A percentile compares a stretch with the other conserved stretches of the same genome.
Evolutionary conservation across 352 stramenopile genomes (phyloP).

Genomic region (Phytophthora rubi): DNA sequence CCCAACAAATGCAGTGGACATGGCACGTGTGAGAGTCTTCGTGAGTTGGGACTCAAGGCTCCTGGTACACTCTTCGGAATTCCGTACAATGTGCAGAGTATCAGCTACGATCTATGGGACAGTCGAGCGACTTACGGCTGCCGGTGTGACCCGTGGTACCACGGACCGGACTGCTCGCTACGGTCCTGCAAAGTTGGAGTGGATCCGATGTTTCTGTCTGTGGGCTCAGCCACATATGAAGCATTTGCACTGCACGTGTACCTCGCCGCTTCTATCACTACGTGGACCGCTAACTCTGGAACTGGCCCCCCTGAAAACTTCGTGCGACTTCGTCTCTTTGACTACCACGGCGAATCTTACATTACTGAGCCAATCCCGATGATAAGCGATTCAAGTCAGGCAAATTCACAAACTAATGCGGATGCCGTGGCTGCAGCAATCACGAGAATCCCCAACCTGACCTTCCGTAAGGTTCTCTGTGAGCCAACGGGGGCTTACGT

Average conservation of each 20-base stretch:
- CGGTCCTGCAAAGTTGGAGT: slow-evolving; percentile 75
- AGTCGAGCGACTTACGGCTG: slow-evolving; percentile 83
- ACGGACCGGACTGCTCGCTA: slow-evolving; percentile 80
- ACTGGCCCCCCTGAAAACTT: slow-evolving; percentile 17
- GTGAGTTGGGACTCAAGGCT: slow-evolving; percentile 59
- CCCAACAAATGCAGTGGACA: slow-evolving; percentile 71
- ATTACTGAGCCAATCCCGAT: slow-evolving; percentile 49
- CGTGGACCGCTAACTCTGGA: not conserved
- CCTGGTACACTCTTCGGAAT: slow-evolving; percentile 49
- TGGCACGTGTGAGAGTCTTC: slow-evolving; percentile 78
- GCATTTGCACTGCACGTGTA: slow-evolving; percentile 50
- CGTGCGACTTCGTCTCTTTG: slow-evolving; percentile 66
- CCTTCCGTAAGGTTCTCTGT: slow-evolving; percentile 53
- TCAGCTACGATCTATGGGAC: slow-evolving; percentile 85
- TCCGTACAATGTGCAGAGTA: slow-evolving; percentile 8
- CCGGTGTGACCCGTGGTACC: slow-evolving; percentile 90
- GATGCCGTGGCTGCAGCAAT: slow-evolving; percentile 40
- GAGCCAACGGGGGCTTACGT: slow-evolving; percentile 18
- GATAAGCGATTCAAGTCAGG: not conserved
- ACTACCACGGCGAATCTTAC: slow-evolving; percentile 73
- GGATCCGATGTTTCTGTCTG: slow-evolving; percentile 65
- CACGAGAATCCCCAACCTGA: slow-evolving; percentile 54
- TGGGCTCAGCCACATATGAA: slow-evolving; percentile 46
- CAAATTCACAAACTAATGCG: slow-evolving; percentile 9
- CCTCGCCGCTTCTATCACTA: not conserved